These are phyloP conservation scores for Fusarium penzigii DNA, from an alignment of 2,329 filamentous ascomycete species.

Conservation along the genomic window DNA sequence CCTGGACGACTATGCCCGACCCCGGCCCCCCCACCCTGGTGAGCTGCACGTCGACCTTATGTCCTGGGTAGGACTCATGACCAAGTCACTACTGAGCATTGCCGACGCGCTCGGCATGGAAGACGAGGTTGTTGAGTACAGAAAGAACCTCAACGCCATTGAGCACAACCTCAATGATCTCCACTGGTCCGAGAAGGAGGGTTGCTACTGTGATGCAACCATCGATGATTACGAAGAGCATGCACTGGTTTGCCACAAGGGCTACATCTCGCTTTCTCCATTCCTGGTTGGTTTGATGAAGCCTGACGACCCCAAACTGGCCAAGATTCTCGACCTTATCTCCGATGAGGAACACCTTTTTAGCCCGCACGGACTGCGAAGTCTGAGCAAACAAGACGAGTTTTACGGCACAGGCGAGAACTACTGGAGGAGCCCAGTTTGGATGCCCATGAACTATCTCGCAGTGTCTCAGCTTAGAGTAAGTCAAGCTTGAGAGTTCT, in stretches of 20 bases:
- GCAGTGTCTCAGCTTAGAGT: conserved; percentile 76
- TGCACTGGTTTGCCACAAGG: conserved; percentile 88
- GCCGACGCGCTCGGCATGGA: conserved; percentile 71
- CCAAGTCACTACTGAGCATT: conserved; percentile 78
- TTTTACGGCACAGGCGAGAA: conserved; percentile 92
- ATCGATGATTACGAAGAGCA: conserved; percentile 96
- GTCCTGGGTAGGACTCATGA: conserved; percentile 98
- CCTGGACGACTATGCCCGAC: conserved; percentile 92
- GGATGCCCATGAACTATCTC: conserved; percentile 96
- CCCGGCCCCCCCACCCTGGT: conserved; percentile 90
- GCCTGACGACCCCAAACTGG: conserved; percentile 72
- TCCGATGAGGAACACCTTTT: conserved; percentile 84
- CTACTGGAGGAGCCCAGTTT: conserved; percentile 94
- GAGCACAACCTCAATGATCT: conserved; percentile 85
- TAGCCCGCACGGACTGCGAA: conserved; percentile 85
- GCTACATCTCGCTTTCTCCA: conserved; percentile 91
- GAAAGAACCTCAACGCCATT: conserved; percentile 73
- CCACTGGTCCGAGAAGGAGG: conserved; percentile 82
- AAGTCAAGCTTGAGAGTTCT: conserved; percentile 42
- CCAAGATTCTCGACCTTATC: conserved; percentile 74
- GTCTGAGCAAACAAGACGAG: conserved; percentile 79
- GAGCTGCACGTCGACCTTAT: conserved; percentile 95
- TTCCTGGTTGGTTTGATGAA: conserved; percentile 82
- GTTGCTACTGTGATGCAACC: conserved; percentile 91
- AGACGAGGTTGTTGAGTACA: conserved; percentile 76